Conservation (phyloP, 2,329 filamentous ascomycete species). For the Xylariales sp. region DNA sequence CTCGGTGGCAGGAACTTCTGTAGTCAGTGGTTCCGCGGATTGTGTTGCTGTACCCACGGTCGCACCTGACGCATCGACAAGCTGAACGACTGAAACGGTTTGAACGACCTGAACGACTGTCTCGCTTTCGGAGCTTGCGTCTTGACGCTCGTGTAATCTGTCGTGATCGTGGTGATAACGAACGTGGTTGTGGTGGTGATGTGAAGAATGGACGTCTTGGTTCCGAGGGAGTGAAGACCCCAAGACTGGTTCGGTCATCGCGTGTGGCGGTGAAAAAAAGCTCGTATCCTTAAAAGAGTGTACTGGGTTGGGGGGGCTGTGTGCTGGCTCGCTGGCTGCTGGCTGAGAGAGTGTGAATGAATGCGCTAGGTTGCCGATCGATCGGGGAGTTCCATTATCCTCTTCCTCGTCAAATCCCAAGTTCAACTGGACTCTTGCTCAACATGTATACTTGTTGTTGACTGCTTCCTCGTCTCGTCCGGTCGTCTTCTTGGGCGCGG, state of each 20-base stretch:
- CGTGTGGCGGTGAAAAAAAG: slow-evolving; percentile 35
- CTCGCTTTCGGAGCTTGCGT: slow-evolving; percentile 17
- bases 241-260: slow-evolving; percentile 40
- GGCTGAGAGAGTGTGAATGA: slow-evolving; percentile 6
- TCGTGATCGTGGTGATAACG: slow-evolving; percentile 19
- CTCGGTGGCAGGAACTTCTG: slow-evolving; percentile 29
- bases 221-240: slow-evolving; percentile 47
- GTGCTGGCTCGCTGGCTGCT: slow-evolving; percentile 17
- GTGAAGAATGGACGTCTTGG: slow-evolving; percentile 27
- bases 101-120: slow-evolving; percentile 41
- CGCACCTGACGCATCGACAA: slow-evolving; percentile 44
- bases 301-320: slow-evolving; percentile 19
- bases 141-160: slow-evolving; percentile 9
- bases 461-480: background rate
- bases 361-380: slow-evolving; percentile 13
- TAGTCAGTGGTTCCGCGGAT: slow-evolving; percentile 29
- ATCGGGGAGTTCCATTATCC: slow-evolving; percentile 8
- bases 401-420: background rate
- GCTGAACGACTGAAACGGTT: slow-evolving; percentile 51
- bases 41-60: slow-evolving; percentile 39
- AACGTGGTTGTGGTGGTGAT: slow-evolving; percentile 26
- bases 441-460: background rate
- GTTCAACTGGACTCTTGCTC: slow-evolving; percentile 1
- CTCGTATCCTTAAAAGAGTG: slow-evolving; percentile 17
- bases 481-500: slow-evolving; percentile 3